A percentile compares a stretch with the other conserved stretches of the same genome.
Conservation (phyloP, 73 alveolate species). For the Paraurostyla sp. region DNA sequence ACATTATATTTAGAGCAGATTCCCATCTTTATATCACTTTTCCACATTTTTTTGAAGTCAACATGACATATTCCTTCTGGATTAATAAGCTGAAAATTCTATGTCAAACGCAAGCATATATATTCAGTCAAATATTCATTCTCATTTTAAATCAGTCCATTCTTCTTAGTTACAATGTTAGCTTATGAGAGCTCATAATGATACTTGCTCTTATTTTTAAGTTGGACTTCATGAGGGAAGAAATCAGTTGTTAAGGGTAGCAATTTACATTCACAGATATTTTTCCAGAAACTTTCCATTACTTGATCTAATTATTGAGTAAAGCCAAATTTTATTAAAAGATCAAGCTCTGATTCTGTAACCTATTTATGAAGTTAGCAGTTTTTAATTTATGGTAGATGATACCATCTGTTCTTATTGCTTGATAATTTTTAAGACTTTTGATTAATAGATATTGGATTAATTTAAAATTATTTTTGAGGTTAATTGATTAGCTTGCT, state of each 20-base stretch:
- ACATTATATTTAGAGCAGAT: constrained; percentile 41
- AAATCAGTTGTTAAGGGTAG: constrained; percentile 56
- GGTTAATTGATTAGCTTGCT: too few species aligned
- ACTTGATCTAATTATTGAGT: background rate
- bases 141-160: constrained; percentile 5
- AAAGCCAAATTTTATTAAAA: background rate
- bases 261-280: constrained; percentile 55
- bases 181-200: constrained; percentile 39
- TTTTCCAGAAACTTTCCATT: constrained; percentile 55
- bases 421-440: too few species aligned
- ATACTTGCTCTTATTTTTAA: constrained; percentile 32
- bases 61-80: background rate
- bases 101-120: constrained; percentile 48
- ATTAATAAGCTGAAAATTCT: constrained; percentile 45
- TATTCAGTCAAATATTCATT: constrained; percentile 37
- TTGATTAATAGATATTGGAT: too few species aligned
- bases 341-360: background rate
- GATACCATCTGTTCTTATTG: constrained; percentile 53
- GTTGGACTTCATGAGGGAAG: constrained; percentile 29
- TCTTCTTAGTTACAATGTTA: background rate
- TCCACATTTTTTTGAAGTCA: constrained; percentile 5
- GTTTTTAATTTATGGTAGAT: background rate
- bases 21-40: constrained; percentile 39
- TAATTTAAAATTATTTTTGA: too few species aligned
- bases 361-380: background rate